Evolutionary conservation across 2,329 filamentous ascomycete genomes (phyloP), one percentile per base, ranked within the genome.

Genomic region (Nemania sp.): DNA sequence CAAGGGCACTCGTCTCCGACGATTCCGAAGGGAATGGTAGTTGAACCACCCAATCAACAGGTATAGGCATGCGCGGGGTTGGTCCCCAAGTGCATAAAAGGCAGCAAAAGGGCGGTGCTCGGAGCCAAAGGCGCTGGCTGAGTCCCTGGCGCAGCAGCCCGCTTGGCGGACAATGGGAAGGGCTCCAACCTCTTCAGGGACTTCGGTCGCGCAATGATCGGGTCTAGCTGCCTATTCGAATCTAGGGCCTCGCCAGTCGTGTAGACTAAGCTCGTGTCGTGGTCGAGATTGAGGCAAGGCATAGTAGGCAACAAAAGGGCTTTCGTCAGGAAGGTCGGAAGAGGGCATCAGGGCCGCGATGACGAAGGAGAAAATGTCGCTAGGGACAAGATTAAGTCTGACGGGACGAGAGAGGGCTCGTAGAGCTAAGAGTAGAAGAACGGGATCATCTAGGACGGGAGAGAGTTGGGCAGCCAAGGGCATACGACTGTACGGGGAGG

Each of bases 61-160:
- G 21, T n/a, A 10, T 51, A 13, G 9, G 32, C 5, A 20, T 47
- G 11, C n/a, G 10, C 20, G 25, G 39, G 32, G 35, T 15, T 29
- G 25, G 7, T 29, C 35, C n/a, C 15, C 13, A 50, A 42, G 25
- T 57, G 48, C 18, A 53, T 49, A 57, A 57, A 57, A 61, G 59
- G 59, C 59, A 54, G n/a, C 35, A 15, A 49, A 57, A 61, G 59
- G 59, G 47, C 47, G 43, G 11, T 51, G 45, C 17, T 35, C 13
- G 45, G 18, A 57, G 29, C 48, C 40, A 57, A 29, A 37, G 34
- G 46, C 32, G 43, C 25, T 25, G 18, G 59, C 57, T 61, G 59
- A 54, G 54, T 61, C 50, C 35, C 45, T 48, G 34, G 47, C 54
- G 59, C 39, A 25, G 32, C 39, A 48, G 58, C 17, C 42, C 42